Base-by-base conservation (phyloP, 345 rosid genomes). In the Moricandia arvensis region DNA sequence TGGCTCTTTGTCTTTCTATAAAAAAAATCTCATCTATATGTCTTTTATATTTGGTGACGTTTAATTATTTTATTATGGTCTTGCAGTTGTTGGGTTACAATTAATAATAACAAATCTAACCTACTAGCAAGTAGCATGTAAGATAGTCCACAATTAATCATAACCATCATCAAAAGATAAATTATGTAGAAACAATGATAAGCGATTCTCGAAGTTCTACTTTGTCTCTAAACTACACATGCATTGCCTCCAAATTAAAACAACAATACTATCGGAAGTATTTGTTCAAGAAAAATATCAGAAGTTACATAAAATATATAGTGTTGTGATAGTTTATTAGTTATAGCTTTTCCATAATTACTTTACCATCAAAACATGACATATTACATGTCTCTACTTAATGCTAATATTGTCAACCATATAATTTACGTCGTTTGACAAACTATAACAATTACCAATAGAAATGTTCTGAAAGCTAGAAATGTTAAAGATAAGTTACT, bases 11-110 rank as follows among this genome's bases (percentile, higher is more conserved):
- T 55, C 4, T 29, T 54, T 65, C 57, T 59, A 24, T 31, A 8
- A 45, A 18, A 21, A 2, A 57, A 16, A 5, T 41, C 45, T 43
- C 17, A 47, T 75, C 54, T 18, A 16, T 37, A 37, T 49, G 55
- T 7, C 0, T 29, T 37, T 45, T 45, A 7, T 43, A 12, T 41
- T 47, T 12, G 13, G 34, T 35, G 45, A 6, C 17, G 18, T 66
- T 35, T 55, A 12, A 55, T 29, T 29, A 74, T 7, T 45, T 58
- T 43, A 24, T 41, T 67, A 31, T 67, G 17, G 31, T 38, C 49
- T 69, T 54, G 59, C 37, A 69, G 70, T 76, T 76, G 80, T 69
- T 76, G 60, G 70, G 75, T 69, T 69, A 69, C 80, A 54, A 69
- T n/a, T n/a, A n/a, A n/a, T n/a, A n/a, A n/a, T n/a, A n/a, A n/a